phyloP scores from a whole-genome alignment of 768 basidiomycete genomes.

The Auriscalpium orientale region DNA sequence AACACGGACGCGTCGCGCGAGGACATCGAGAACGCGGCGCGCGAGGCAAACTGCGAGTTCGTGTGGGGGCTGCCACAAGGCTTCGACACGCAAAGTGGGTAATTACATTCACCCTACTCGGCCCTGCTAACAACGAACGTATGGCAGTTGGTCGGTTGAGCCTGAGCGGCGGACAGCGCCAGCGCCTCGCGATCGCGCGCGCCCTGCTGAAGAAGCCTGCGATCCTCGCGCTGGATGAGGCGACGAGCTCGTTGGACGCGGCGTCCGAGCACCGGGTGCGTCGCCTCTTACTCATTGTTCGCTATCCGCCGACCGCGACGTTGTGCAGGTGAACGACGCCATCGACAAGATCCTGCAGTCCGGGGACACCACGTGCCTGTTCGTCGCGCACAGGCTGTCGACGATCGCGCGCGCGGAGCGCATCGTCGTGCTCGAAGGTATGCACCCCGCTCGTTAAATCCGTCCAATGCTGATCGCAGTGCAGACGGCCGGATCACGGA shows the following conservation, averaged over 20 bases:
- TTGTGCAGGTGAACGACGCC: conserved; percentile 70
- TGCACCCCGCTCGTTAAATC: conserved; percentile 5
- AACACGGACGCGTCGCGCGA: conserved; percentile 64
- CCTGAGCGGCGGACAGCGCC: conserved; percentile 73
- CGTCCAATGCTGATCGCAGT: background rate
- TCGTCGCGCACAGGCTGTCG: conserved; percentile 85
- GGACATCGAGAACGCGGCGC: conserved; percentile 82
- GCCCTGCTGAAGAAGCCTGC: conserved; percentile 85
- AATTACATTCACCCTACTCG: background rate
- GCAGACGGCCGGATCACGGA: conserved; percentile 74
- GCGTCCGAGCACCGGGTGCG: conserved; percentile 75
- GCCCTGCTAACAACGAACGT: background rate
- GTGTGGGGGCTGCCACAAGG: conserved; percentile 92
- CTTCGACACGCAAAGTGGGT: conserved; percentile 86
- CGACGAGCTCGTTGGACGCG: conserved; percentile 83
- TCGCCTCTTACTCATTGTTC: background rate
- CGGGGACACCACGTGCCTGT: conserved; percentile 76
- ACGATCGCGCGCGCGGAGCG: conserved; percentile 87
- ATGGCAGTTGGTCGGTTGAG: conserved; percentile 59
- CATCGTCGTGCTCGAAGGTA: conserved; percentile 84
- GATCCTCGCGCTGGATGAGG: conserved; percentile 85
- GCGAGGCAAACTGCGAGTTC: conserved; percentile 93
- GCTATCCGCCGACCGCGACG: background rate
- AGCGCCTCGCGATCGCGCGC: conserved; percentile 76
- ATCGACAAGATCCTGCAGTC: conserved; percentile 80